Evolutionary conservation across 1,284 basidiomycete genomes (phyloP).

Genomic region (Kwoniella shivajii): DNA sequence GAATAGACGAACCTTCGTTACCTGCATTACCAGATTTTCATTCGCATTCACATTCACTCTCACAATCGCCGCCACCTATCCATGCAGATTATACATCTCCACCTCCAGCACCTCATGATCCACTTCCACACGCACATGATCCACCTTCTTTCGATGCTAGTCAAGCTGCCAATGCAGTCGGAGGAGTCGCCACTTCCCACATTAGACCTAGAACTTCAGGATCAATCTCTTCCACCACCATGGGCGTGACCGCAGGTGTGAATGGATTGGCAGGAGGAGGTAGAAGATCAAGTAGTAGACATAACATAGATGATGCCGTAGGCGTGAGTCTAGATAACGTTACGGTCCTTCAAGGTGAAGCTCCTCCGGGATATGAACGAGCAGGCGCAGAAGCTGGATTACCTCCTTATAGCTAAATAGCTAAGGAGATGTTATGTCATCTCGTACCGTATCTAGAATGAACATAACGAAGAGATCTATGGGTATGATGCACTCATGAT

Average conservation of each 20-base stretch:
- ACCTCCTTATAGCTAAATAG: constrained; percentile 25
- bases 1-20: constrained; percentile 55
- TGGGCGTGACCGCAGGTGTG: not conserved
- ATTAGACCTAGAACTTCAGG: not conserved
- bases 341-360: constrained; percentile 15
- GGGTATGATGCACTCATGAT: no score
- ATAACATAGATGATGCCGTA: constrained; percentile 6
- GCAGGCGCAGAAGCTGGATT: constrained; percentile 17
- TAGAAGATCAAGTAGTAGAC: constrained; percentile 8
- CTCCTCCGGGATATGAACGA: constrained; percentile 22
- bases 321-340: not conserved
- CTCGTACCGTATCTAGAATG: no score
- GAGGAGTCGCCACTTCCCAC: constrained; percentile 17
- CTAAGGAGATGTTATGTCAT: not conserved
- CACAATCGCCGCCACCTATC: constrained; percentile 1
- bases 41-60: constrained; percentile 10
- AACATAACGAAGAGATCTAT: no score
- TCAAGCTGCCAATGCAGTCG: constrained; percentile 47
- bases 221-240: not conserved
- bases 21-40: constrained; percentile 39
- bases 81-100: constrained; percentile 6
- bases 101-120: not conserved
- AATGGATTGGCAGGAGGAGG: not conserved
- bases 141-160: constrained; percentile 50
- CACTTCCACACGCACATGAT: constrained; percentile 17